phyloP scores from a whole-genome alignment of 176 grass and related monocot genomes.

The Thalia dealbata region DNA sequence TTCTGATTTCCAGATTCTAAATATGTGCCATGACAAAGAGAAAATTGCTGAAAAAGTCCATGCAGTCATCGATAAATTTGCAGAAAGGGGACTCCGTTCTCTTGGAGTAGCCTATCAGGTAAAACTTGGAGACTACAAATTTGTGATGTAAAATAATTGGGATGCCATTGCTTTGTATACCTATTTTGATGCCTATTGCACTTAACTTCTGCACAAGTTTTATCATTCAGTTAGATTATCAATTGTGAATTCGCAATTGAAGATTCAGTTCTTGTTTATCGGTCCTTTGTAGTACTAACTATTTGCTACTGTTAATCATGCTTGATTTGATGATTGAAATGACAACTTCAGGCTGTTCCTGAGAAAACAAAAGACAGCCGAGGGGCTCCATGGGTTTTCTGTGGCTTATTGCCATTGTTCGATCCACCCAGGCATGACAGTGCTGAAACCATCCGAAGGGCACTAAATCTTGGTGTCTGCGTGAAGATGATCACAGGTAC shows the following conservation, averaged over 20 bases:
- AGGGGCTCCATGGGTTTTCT: conserved; percentile 70
- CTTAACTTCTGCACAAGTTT: not conserved
- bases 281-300: not conserved
- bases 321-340: not conserved
- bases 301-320: not conserved
- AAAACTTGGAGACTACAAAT: not conserved
- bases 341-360: conserved; percentile 45
- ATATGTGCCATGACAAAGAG: conserved; percentile 47
- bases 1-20: conserved; percentile 49
- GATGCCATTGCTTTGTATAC: not conserved
- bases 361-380: conserved; percentile 47
- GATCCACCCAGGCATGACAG: conserved; percentile 87
- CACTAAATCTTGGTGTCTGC: conserved; percentile 70
- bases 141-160: not conserved
- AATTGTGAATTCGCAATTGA: not conserved
- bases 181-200: too few species aligned
- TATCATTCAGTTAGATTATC: conserved; percentile 1
- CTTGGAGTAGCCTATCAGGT: conserved; percentile 85
- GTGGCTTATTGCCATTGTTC: conserved; percentile 70
- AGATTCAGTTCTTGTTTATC: conserved; percentile 10
- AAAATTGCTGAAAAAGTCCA: conserved; percentile 38
- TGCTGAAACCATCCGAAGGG: conserved; percentile 65
- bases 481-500: conserved; percentile 90
- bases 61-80: conserved; percentile 46
- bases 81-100: conserved; percentile 66